Evolutionary conservation across 2,329 filamentous ascomycete genomes (phyloP).

Genomic region (Xylariaceae sp.): DNA sequence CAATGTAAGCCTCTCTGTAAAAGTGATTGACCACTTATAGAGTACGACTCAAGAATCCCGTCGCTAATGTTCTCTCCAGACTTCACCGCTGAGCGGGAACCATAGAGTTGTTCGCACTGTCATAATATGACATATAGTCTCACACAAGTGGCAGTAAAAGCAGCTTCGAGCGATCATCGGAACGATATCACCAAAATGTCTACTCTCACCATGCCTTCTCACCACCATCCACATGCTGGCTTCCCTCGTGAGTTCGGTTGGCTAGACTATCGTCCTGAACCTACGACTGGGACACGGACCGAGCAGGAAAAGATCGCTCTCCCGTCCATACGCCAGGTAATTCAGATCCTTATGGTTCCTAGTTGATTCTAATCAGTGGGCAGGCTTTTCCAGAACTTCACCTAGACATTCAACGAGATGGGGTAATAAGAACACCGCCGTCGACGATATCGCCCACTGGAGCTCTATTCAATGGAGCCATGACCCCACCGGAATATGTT

Average conservation of each 20-base stretch:
- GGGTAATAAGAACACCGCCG: constrained; percentile 41
- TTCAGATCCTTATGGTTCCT: not conserved
- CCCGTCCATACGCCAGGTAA: constrained; percentile 62
- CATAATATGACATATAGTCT: too few species aligned
- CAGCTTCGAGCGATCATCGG: too few species aligned
- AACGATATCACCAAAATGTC: too few species aligned
- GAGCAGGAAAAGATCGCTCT: constrained; percentile 53
- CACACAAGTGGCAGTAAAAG: too few species aligned
- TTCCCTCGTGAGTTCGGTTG: constrained; percentile 51
- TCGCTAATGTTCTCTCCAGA: constrained; percentile 24
- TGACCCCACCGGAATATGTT: constrained; percentile 55
- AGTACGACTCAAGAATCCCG: not conserved
- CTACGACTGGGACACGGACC: constrained; percentile 44
- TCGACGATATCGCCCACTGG: constrained; percentile 46
- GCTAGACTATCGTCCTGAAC: constrained; percentile 48
- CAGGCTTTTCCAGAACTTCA: constrained; percentile 57
- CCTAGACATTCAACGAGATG: constrained; percentile 45
- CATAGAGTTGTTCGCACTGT: constrained; percentile 33
- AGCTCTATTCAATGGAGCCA: constrained; percentile 36
- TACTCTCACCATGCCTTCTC: constrained; percentile 55
- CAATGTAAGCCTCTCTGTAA: not conserved
- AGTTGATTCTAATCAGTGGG: constrained; percentile 26
- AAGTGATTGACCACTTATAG: not conserved
- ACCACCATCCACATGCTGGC: constrained; percentile 47
- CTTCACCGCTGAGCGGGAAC: constrained; percentile 6